phyloP scores from a whole-genome alignment of 345 rosid species.

The Cardiospermum halicacabum region DNA sequence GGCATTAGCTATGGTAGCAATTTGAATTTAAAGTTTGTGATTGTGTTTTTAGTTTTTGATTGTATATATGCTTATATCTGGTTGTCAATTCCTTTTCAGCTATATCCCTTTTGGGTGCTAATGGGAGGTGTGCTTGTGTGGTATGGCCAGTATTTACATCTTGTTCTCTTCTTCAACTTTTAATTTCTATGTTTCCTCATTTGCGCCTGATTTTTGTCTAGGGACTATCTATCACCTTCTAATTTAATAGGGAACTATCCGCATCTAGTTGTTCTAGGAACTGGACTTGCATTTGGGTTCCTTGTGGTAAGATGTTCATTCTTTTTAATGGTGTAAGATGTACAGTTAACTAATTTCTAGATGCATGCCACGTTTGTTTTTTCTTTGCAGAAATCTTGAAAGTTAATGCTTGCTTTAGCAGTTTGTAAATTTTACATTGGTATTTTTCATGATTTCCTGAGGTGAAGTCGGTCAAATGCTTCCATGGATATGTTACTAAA shows the following conservation, averaged over 20 bases:
- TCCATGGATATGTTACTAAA: not conserved
- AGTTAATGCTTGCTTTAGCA: not conserved
- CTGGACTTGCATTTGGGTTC: slow-evolving; percentile 99
- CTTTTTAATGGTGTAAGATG: not conserved
- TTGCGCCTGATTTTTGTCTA: slow-evolving; percentile 27
- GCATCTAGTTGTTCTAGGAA: slow-evolving; percentile 81
- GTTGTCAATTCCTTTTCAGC: slow-evolving; percentile 43
- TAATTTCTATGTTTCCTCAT: slow-evolving; percentile 11
- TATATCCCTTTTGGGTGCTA: slow-evolving; percentile 68
- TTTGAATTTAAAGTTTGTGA: slow-evolving; percentile 3
- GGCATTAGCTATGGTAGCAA: slow-evolving; percentile 87
- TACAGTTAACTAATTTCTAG: not conserved
- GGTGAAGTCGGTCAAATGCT: not conserved
- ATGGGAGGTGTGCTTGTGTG: slow-evolving; percentile 78
- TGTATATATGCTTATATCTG: slow-evolving; percentile 14
- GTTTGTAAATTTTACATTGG: not conserved
- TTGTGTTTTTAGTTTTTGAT: not conserved
- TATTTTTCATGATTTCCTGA: not conserved
- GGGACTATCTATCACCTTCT: slow-evolving; percentile 79
- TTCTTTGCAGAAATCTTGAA: not conserved
- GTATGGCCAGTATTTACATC: slow-evolving; percentile 33
- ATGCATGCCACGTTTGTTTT: not conserved
- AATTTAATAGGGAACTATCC: slow-evolving; percentile 77
- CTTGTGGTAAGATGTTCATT: slow-evolving; percentile 65
- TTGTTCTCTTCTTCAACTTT: slow-evolving; percentile 8